phyloP scores from a whole-genome alignment of 768 basidiomycete genomes.

The Russula brevipes region DNA sequence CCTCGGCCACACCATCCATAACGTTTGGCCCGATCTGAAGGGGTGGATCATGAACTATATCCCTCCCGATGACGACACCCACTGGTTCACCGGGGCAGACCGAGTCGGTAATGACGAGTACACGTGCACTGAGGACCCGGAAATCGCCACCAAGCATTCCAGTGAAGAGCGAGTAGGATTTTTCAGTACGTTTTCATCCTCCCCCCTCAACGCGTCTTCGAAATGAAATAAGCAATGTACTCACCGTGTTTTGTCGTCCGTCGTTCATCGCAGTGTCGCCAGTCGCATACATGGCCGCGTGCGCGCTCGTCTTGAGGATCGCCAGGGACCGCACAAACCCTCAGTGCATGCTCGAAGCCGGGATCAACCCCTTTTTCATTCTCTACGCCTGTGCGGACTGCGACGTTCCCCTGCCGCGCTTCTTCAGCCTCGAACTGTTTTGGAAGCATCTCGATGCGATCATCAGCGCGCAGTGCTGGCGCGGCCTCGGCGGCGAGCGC shows the following conservation, averaged over 20 bases:
- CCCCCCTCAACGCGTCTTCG: too few species aligned
- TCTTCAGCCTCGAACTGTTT: conserved; percentile 4
- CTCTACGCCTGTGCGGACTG: conserved; percentile 14
- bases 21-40: not conserved
- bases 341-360: not conserved
- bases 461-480: not conserved
- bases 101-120: not conserved
- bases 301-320: not conserved
- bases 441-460: conserved; percentile 13
- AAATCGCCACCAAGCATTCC: not conserved
- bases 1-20: not conserved
- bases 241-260: too few species aligned
- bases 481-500: not conserved
- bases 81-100: not conserved
- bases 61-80: not conserved
- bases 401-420: not conserved
- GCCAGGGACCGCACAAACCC: not conserved
- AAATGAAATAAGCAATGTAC: too few species aligned
- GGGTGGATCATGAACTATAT: conserved; percentile 10
- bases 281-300: not conserved
- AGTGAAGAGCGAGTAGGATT: conserved; percentile 1
- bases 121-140: not conserved
- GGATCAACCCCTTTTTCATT: conserved; percentile 11
- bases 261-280: too few species aligned
- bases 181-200: not conserved